phyloP scores from a whole-genome alignment of 2,329 filamentous ascomycete genomes.

The Colletotrichum sp. region DNA sequence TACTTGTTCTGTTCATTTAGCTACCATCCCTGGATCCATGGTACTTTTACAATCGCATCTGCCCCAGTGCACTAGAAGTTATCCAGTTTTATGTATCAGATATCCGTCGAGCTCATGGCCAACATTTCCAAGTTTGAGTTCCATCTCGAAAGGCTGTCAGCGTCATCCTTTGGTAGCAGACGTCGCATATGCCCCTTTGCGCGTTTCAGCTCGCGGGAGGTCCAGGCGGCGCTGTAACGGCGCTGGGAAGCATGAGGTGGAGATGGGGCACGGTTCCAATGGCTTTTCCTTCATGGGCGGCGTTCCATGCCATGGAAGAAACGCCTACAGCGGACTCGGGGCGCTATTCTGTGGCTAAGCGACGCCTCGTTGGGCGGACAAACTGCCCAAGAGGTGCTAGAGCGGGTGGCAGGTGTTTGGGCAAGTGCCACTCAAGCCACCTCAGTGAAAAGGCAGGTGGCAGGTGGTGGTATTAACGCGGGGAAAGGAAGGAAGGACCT shows the following conservation, averaged over 20 bases:
- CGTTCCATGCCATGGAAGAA: background rate
- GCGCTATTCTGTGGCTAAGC: background rate
- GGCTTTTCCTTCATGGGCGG: background rate
- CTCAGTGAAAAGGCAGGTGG: background rate
- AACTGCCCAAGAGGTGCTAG: background rate
- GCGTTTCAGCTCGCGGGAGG: slow-evolving; percentile 17
- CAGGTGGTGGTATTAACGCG: background rate
- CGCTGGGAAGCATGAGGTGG: background rate
- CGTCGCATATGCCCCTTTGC: slow-evolving; percentile 11
- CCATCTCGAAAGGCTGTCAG: background rate
- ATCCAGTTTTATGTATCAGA: background rate
- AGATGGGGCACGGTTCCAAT: background rate
- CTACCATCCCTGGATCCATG: background rate
- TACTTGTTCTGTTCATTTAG: background rate
- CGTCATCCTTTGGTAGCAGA: background rate
- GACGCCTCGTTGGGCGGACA: background rate
- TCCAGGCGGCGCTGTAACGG: slow-evolving; percentile 12
- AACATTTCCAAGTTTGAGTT: background rate
- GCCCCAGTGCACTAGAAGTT: background rate
- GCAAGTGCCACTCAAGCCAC: background rate
- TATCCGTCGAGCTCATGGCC: background rate
- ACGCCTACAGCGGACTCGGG: background rate
- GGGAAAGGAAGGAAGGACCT: background rate
- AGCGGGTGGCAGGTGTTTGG: background rate
- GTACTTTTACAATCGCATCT: background rate